Percentiles rank a stretch among this genome's conserved stretches.
These are phyloP conservation scores for Onygenales sp. DNA, from an alignment of 2,329 filamentous ascomycete genomes.

Conservation along the genomic window DNA sequence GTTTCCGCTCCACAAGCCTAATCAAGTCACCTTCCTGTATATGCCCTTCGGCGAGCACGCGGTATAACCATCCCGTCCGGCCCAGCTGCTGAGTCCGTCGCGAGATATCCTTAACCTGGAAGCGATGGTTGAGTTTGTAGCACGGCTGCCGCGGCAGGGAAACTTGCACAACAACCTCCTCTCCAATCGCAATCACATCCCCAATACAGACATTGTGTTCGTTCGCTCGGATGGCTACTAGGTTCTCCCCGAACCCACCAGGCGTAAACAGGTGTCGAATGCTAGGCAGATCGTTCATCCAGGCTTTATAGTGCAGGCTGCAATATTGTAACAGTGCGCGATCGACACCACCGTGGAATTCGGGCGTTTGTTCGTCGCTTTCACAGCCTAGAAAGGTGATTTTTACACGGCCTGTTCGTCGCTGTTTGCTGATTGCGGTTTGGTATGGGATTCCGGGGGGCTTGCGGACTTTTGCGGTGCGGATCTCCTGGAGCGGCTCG, in stretches of 20 bases:
- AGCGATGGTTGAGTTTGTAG: constrained; percentile 61
- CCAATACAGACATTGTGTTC: constrained; percentile 59
- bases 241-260: constrained; percentile 57
- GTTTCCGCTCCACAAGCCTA: constrained; percentile 43
- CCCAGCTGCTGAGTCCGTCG: constrained; percentile 46
- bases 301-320: constrained; percentile 30
- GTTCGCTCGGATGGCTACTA: constrained; percentile 49
- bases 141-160: constrained; percentile 55
- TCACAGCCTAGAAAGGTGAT: constrained; percentile 38
- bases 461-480: not conserved
- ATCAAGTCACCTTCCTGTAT: constrained; percentile 50
- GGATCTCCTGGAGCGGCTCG: not conserved
- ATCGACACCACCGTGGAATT: constrained; percentile 53
- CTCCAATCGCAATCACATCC: constrained; percentile 46
- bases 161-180: constrained; percentile 47
- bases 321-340: constrained; percentile 57
- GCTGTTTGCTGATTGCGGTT: not conserved
- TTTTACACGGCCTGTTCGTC: not conserved
- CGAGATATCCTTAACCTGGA: constrained; percentile 54
- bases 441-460: not conserved
- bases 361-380: constrained; percentile 53
- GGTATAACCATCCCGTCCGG: constrained; percentile 58
- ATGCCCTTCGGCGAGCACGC: constrained; percentile 47
- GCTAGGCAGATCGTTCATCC: constrained; percentile 39
- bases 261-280: constrained; percentile 43